Evolutionary conservation across 352 stramenopile species (phyloP).

Genomic region (Phytophthora boehmeriae): DNA sequence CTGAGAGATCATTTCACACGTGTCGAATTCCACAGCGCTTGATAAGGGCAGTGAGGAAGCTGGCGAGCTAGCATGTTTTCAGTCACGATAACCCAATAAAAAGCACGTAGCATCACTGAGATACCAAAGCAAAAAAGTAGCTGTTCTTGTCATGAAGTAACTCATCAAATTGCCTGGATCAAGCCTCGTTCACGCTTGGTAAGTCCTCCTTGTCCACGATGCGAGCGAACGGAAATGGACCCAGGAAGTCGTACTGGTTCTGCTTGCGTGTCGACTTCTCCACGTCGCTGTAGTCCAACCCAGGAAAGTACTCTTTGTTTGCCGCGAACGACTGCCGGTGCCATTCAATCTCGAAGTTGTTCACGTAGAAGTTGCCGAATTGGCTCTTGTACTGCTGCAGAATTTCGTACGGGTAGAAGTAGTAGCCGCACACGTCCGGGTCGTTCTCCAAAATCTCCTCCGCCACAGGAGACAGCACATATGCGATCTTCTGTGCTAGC

Average conservation of each 20-base stretch:
- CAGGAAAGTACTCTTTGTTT: constrained; percentile 53
- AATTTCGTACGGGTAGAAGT: constrained; percentile 80
- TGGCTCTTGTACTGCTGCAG: constrained; percentile 55
- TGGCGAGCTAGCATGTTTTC: too few species aligned
- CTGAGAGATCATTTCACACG: not conserved
- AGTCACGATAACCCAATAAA: too few species aligned
- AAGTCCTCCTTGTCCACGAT: constrained; percentile 54
- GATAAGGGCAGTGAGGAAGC: too few species aligned
- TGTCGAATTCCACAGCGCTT: not conserved
- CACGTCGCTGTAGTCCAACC: constrained; percentile 67
- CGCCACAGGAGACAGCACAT: constrained; percentile 56
- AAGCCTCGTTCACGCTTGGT: constrained; percentile 16
- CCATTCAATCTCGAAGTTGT: constrained; percentile 76
- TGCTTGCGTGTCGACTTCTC: constrained; percentile 66
- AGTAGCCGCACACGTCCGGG: constrained; percentile 71
- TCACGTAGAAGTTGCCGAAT: constrained; percentile 75
- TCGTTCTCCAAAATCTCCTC: constrained; percentile 63
- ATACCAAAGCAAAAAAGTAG: not conserved
- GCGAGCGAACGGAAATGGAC: constrained; percentile 70
- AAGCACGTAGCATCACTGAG: too few species aligned
- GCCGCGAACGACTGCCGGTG: constrained; percentile 66
- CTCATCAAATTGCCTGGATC: not conserved
- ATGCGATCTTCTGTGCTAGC: constrained; percentile 59
- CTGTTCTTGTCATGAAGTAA: not conserved
- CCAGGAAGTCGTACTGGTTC: constrained; percentile 67